Conservation (phyloP, 2,329 filamentous ascomycete species). For the Colletotrichum tamarilloi region DNA sequence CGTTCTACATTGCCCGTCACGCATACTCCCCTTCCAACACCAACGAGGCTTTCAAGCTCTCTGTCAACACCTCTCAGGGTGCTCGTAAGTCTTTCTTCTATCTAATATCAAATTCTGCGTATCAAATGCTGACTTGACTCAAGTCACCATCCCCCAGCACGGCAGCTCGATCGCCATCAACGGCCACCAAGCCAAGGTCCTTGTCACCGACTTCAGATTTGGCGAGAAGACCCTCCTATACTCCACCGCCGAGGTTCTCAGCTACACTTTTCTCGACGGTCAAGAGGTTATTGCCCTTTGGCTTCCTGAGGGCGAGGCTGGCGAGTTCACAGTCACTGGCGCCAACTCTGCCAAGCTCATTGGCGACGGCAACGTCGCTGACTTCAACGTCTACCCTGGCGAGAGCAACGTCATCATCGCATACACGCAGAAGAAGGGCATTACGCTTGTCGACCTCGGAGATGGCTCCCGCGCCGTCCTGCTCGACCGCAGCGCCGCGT, state of each 20-base stretch:
- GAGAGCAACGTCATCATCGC: conserved; percentile 53
- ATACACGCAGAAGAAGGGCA: conserved; percentile 61
- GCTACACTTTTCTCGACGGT: conserved; percentile 59
- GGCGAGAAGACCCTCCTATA: conserved; percentile 63
- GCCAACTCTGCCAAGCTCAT: conserved; percentile 41
- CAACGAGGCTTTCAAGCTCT: conserved; percentile 63
- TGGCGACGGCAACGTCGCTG: conserved; percentile 51
- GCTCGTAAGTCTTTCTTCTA: conserved; percentile 39
- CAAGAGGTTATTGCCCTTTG: conserved; percentile 63
- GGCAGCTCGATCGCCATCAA: conserved; percentile 62
- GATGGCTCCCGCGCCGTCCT: conserved; percentile 62
- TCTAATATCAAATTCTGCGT: accelerated
- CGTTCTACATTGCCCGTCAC: conserved; percentile 70
- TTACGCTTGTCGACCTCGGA: conserved; percentile 57
- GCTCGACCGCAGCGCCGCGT: conserved; percentile 64
- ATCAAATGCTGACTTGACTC: not conserved
- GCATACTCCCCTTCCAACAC: conserved; percentile 61
- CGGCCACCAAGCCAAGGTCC: conserved; percentile 71
- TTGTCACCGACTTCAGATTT: conserved; percentile 69
- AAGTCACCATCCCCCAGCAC: conserved; percentile 63
- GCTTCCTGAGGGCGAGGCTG: conserved; percentile 64
- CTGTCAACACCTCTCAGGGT: conserved; percentile 66
- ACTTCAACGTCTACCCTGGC: conserved; percentile 53
- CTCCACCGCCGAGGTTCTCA: conserved; percentile 66
- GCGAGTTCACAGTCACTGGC: conserved; percentile 62